Evolutionary conservation across 192 early-diverging fungal genomes (phyloP).

Genomic region (Backusella sp.): DNA sequence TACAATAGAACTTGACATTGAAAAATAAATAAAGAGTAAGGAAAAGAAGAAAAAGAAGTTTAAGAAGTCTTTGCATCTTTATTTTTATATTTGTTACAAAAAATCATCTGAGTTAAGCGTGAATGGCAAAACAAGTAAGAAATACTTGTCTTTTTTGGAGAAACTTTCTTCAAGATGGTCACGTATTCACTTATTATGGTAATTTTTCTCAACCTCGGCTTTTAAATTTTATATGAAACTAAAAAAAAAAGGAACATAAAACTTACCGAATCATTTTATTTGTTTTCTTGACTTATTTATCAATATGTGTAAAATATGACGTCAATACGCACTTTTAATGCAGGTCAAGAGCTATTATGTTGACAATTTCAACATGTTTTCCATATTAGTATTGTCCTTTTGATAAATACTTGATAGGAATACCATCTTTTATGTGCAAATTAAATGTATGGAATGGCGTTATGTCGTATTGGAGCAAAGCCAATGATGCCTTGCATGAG

Average conservation of each 20-base stretch:
- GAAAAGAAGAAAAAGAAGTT: background rate
- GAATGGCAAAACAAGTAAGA: background rate
- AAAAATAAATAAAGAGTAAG: background rate
- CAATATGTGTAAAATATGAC: background rate
- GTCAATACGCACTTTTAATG: background rate
- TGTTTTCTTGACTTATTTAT: background rate
- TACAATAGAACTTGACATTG: background rate
- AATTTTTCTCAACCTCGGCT: background rate
- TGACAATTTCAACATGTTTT: background rate
- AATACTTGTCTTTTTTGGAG: background rate
- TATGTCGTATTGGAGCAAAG: background rate
- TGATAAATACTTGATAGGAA: background rate
- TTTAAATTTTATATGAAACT: background rate
- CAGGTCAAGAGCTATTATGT: background rate
- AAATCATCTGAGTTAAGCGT: conserved; percentile 2
- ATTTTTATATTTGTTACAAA: background rate
- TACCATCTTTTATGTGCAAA: background rate
- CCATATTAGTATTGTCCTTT: background rate
- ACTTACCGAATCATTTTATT: background rate
- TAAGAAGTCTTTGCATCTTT: background rate
- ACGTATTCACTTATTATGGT: background rate
- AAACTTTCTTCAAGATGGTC: background rate
- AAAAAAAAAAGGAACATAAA: conserved; percentile 4
- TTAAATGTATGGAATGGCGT: background rate
- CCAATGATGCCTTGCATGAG: background rate